These are phyloP conservation scores for Suillus discolor DNA, from an alignment of 768 basidiomycete genomes.

Conservation along the genomic window DNA sequence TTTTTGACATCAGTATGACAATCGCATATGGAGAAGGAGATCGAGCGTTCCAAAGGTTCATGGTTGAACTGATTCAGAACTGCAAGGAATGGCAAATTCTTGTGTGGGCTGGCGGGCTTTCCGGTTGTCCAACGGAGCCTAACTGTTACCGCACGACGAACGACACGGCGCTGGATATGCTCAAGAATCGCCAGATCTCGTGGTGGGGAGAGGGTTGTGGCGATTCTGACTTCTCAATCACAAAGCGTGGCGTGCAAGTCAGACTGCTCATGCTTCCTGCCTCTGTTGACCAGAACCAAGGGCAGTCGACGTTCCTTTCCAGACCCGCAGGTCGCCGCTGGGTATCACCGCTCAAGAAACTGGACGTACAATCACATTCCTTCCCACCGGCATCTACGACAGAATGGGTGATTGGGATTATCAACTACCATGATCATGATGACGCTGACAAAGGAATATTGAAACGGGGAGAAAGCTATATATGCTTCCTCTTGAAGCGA, in stretches of 20 bases:
- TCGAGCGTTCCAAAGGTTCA: conserved; percentile 19
- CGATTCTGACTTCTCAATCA: conserved; percentile 2
- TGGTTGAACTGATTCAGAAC: conserved; percentile 11
- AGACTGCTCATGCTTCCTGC: conserved; percentile 10
- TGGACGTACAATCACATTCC: background rate
- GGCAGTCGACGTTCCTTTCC: conserved; percentile 10
- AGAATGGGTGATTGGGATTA: conserved; percentile 8
- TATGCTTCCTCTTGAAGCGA: conserved; percentile 7
- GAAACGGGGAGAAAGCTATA: background rate
- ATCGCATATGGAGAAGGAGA: conserved; percentile 21
- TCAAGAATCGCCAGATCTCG: conserved; percentile 8
- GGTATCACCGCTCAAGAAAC: background rate
- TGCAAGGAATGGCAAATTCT: conserved; percentile 15
- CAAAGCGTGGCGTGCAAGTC: conserved; percentile 12
- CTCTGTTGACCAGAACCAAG: background rate
- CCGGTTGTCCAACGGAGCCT: conserved; percentile 1
- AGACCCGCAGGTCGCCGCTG: background rate
- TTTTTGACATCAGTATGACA: conserved; percentile 17
- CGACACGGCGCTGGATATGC: background rate
- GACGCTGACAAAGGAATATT: background rate
- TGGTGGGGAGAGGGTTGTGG: conserved; percentile 7
- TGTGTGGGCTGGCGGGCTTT: conserved; percentile 4
- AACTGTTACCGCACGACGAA: background rate
- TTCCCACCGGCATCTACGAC: conserved; percentile 2
- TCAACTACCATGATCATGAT: conserved; percentile 1